These are phyloP conservation scores for Kodamaea hsintzibuensis DNA, from an alignment of 805 yeast species.

Conservation along the genomic window DNA sequence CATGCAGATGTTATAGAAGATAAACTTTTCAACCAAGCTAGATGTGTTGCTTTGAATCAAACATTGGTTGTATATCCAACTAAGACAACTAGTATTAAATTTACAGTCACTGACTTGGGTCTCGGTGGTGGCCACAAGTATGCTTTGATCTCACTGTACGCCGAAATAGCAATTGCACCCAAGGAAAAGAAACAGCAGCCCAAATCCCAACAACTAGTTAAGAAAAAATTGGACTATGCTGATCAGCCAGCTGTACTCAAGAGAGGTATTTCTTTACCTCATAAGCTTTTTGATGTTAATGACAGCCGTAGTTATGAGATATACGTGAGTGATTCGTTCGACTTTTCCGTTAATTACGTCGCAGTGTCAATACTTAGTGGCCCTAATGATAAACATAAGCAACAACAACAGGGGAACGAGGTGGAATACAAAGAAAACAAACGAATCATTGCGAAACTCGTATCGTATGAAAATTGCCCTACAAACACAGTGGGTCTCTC, in stretches of 20 bases:
- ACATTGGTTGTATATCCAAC: conserved; percentile 69
- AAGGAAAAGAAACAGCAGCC: conserved; percentile 25
- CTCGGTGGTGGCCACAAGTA: conserved; percentile 39
- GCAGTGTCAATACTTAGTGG: conserved; percentile 55
- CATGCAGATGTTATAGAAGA: conserved; percentile 79
- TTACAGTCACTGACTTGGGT: conserved; percentile 49
- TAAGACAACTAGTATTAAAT: conserved; percentile 56
- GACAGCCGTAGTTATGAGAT: conserved; percentile 40
- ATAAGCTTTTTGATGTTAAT: conserved; percentile 27
- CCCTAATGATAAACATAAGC: conserved; percentile 36
- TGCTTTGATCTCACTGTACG: conserved; percentile 58
- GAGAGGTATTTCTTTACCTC: conserved; percentile 61
- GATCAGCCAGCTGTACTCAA: conserved; percentile 40
- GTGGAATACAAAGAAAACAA: conserved; percentile 33
- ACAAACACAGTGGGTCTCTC: conserved; percentile 55
- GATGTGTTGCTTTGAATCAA: conserved; percentile 66
- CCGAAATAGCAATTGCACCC: conserved; percentile 81
- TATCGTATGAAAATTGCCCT: conserved; percentile 31
- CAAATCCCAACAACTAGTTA: conserved; percentile 14
- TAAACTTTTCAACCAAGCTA: conserved; percentile 71
- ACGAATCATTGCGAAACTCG: conserved; percentile 53
- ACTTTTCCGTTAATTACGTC: conserved; percentile 39
- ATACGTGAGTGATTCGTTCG: conserved; percentile 40
- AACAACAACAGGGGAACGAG: conserved; percentile 13
- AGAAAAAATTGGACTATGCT: conserved; percentile 25